A percentile compares a stretch with the other conserved stretches of the same genome.
Conservation (phyloP, 257 asterid genomes). For the Cruciata laevipes region DNA sequence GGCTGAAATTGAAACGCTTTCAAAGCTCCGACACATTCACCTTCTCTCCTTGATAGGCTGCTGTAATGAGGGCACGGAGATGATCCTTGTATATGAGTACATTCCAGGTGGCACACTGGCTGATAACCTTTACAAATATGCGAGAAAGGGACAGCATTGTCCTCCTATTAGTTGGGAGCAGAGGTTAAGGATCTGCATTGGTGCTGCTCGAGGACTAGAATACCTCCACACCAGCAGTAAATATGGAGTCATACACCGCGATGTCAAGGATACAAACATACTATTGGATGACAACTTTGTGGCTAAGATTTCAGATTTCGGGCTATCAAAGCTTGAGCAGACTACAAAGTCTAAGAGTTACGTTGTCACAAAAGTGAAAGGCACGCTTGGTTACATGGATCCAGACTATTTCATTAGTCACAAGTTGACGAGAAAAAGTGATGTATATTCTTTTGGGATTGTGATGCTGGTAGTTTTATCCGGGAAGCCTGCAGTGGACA, state of each 20-base stretch:
- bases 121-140: not conserved
- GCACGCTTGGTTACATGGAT: not conserved
- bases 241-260: slow-evolving; percentile 1
- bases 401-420: not conserved
- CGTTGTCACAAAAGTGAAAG: not conserved
- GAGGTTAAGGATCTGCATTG: slow-evolving; percentile 5
- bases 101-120: slow-evolving; percentile 4
- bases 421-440: not conserved
- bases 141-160: not conserved
- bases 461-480: slow-evolving; percentile 2
- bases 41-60: slow-evolving; percentile 6
- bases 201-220: slow-evolving; percentile 2
- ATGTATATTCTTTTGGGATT: slow-evolving; percentile 5
- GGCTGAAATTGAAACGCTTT: slow-evolving; percentile 3
- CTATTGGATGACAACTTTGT: slow-evolving; percentile 1
- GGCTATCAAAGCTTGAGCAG: not conserved
- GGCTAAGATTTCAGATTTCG: slow-evolving; percentile 2
- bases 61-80: not conserved
- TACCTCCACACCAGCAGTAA: slow-evolving; percentile 5
- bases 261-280: not conserved
- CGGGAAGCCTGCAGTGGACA: not conserved
- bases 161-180: slow-evolving; percentile 4
- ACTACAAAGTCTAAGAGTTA: not conserved
- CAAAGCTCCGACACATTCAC: slow-evolving; percentile 3
- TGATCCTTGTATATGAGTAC: slow-evolving; percentile 4